phyloP scores from a whole-genome alignment of 768 basidiomycete genomes.

The Lactarius pseudohatsudake region DNA sequence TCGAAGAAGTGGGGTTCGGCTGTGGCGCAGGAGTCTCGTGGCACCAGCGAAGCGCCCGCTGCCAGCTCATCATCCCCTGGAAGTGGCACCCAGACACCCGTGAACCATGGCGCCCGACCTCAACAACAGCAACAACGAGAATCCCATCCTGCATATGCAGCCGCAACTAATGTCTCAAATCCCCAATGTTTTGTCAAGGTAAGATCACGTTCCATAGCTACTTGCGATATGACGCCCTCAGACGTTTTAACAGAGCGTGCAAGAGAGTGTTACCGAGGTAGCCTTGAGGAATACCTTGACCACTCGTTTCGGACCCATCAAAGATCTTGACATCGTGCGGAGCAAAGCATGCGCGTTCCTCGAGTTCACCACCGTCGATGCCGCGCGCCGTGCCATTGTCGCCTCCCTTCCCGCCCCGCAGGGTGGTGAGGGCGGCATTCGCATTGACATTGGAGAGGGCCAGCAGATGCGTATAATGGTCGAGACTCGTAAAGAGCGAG shows the following conservation, averaged over 20 bases:
- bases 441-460: slow-evolving; percentile 64
- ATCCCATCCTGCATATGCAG: slow-evolving; percentile 48
- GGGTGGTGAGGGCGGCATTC: slow-evolving; percentile 90
- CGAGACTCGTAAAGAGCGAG: slow-evolving; percentile 90
- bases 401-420: slow-evolving; percentile 61
- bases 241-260: slow-evolving; percentile 55
- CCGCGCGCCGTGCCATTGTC: slow-evolving; percentile 83
- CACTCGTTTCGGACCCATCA: slow-evolving; percentile 74
- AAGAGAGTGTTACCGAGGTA: slow-evolving; percentile 57
- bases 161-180: slow-evolving; percentile 63
- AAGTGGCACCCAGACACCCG: slow-evolving; percentile 40
- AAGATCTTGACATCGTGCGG: slow-evolving; percentile 87
- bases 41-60: slow-evolving; percentile 63
- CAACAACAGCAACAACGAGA: slow-evolving; percentile 42
- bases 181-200: slow-evolving; percentile 94
- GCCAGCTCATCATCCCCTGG: slow-evolving; percentile 44
- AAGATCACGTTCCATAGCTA: slow-evolving; percentile 18
- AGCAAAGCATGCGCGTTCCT: slow-evolving; percentile 91
- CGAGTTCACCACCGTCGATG: slow-evolving; percentile 76
- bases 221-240: slow-evolving; percentile 6
- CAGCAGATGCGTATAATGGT: slow-evolving; percentile 61
- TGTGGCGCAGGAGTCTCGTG: slow-evolving; percentile 75
- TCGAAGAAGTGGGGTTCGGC: slow-evolving; percentile 82
- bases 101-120: slow-evolving; percentile 36
- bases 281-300: slow-evolving; percentile 52